phyloP scores from a whole-genome alignment of 1,139 yeast species.

The Taiozyma sp. region DNA sequence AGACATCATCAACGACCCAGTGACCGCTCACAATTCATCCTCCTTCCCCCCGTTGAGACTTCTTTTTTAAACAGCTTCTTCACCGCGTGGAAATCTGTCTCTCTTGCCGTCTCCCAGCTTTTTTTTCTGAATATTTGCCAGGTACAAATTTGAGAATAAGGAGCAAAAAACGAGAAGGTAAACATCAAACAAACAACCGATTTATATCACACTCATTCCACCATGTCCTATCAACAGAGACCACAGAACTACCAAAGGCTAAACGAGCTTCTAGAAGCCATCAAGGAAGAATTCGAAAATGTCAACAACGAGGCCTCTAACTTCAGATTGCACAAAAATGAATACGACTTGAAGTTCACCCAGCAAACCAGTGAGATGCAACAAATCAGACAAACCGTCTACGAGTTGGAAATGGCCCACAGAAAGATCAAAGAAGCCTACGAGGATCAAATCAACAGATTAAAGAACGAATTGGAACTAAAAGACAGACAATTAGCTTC shows the following conservation, averaged over 20 bases:
- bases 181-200: background rate
- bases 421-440: constrained; percentile 93
- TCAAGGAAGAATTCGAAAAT: constrained; percentile 86
- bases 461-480: constrained; percentile 81
- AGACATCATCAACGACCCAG: background rate
- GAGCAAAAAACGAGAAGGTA: background rate
- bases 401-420: constrained; percentile 91
- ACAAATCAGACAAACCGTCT: constrained; percentile 90
- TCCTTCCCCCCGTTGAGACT: background rate
- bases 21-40: background rate
- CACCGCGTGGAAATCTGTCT: background rate
- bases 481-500: constrained; percentile 56
- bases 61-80: background rate
- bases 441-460: constrained; percentile 84
- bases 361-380: constrained; percentile 95
- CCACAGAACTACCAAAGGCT: constrained; percentile 26
- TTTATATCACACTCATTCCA: background rate
- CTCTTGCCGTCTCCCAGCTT: background rate
- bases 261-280: constrained; percentile 80
- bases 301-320: constrained; percentile 84
- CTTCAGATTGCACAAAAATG: constrained; percentile 89
- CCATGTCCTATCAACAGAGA: constrained; percentile 22
- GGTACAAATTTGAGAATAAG: background rate
- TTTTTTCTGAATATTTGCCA: background rate
- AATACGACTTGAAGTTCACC: constrained; percentile 82